Percentiles rank a stretch among this genome's conserved stretches.
Conservation (phyloP, 495 filamentous ascomycete genomes). For the Talaromyces wortmannii region DNA sequence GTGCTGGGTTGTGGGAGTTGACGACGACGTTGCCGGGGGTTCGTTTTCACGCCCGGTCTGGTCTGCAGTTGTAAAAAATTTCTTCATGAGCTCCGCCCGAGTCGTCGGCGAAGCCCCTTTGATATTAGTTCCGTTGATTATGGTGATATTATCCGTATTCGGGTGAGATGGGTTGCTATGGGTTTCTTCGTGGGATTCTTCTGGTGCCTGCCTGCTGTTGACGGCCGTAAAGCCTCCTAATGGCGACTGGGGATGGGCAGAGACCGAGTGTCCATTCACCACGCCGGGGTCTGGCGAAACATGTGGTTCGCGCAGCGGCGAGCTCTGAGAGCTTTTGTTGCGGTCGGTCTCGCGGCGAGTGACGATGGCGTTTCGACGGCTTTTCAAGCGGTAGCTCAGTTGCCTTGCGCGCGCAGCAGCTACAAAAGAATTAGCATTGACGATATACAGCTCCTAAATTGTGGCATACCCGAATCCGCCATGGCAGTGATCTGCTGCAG, state of each 20-base stretch:
- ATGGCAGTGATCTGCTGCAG: constrained; percentile 67
- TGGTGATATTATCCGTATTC: constrained; percentile 39
- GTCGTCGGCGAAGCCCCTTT: constrained; percentile 47
- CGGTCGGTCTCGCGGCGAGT: constrained; percentile 48
- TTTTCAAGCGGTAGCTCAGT: constrained; percentile 73
- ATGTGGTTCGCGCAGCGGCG: constrained; percentile 18
- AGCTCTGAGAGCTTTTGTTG: constrained; percentile 23
- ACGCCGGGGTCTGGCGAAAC: constrained; percentile 11
- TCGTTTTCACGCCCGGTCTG: constrained; percentile 34
- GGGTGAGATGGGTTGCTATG: constrained; percentile 37
- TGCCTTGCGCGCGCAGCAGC: constrained; percentile 75
- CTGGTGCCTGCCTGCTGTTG: constrained; percentile 34
- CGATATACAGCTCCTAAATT: background rate
- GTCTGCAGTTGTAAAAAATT: constrained; percentile 51
- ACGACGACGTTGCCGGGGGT: constrained; percentile 5
- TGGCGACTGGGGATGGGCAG: constrained; percentile 30
- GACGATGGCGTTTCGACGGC: constrained; percentile 64
- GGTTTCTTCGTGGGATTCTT: background rate
- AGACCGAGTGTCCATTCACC: constrained; percentile 16
- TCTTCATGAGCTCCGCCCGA: constrained; percentile 46
- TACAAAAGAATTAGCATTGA: constrained; percentile 21
- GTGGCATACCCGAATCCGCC: constrained; percentile 66
- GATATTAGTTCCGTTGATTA: constrained; percentile 42
- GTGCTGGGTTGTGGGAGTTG: constrained; percentile 13
- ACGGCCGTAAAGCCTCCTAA: constrained; percentile 56